Conservation (phyloP, 1,139 yeast genomes). For the Saccharomycopsis hybrid region DNA sequence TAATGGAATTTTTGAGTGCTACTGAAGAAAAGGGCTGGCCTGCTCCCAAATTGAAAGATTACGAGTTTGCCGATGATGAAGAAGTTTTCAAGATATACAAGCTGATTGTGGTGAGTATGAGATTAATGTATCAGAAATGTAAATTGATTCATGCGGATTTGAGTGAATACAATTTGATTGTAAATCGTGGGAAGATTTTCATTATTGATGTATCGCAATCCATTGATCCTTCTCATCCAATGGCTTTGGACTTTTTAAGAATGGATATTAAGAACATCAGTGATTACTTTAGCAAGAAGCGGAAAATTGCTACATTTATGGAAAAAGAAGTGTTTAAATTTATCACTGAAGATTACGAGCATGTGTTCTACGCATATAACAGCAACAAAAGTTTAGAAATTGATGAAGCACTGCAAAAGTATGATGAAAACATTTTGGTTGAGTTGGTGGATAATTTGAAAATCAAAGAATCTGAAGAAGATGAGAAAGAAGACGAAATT, state of each 20-base stretch:
- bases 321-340: constrained; percentile 79
- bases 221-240: constrained; percentile 97
- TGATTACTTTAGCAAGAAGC: constrained; percentile 68
- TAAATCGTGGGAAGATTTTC: constrained; percentile 68
- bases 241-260: constrained; percentile 87
- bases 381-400: background rate
- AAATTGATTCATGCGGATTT: constrained; percentile 94
- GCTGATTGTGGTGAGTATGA: constrained; percentile 76
- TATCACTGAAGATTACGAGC: constrained; percentile 40
- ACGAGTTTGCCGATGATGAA: constrained; percentile 57
- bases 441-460: constrained; percentile 39
- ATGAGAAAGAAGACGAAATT: constrained; percentile 73
- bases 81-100: constrained; percentile 66
- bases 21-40: constrained; percentile 53
- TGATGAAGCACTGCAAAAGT: constrained; percentile 29
- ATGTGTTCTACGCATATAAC: constrained; percentile 21
- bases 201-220: constrained; percentile 96
- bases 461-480: constrained; percentile 43
- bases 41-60: constrained; percentile 82
- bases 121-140: constrained; percentile 82
- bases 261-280: constrained; percentile 97
- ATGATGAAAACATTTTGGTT: constrained; percentile 37
- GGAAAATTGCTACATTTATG: constrained; percentile 69
- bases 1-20: constrained; percentile 72
- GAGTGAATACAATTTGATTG: constrained; percentile 88